Evolutionary conservation across 2,329 filamentous ascomycete species (phyloP), one percentile per base, ranked within the genome.

Genomic region (Domatiomyces catenatus): DNA sequence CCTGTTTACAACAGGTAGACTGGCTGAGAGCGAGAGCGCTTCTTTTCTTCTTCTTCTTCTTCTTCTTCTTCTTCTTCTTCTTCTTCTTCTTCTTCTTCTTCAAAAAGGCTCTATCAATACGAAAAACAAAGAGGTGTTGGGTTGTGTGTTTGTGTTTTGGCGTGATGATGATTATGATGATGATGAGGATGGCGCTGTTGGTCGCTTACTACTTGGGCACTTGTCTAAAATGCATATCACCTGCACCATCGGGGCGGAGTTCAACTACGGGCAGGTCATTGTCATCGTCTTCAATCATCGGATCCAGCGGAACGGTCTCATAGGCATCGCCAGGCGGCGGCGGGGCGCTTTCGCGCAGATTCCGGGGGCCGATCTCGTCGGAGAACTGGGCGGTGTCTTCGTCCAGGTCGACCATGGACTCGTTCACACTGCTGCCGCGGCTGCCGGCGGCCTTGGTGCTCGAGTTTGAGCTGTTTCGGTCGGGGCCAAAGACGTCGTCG

Each of bases 271-370:
- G 56, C n/a, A 51, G 52, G 28, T 57, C 55, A 22, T 57, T 50
- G 5, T 56, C 55, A 24, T 57, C 56, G 45, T 56, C 54, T 36
- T 55, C 46, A 19, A n/a, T 42, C n/a, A 46, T 51, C 8, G 19
- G 17, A 20, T 20, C 42, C n/a, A 45, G 20, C 19, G 26, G 8
- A 46, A 46, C n/a, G 8, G 19, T 22, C 2, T 32, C 17, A 4
- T 17, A 47, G 17, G 5, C 36, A 15, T 39, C 32, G 22, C 48
- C 49, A 12, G 50, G 46, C 2, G 57, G 57, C 44, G 57, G 54
- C 15, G 57, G 57, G 17, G 57, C 57, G 44, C 56, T 59, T 44
- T 59, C 57, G 26, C 57, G 50, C 42, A 51, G 20, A 15, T 28
- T 49, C 20, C 57, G 50, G 17, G 12, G 12, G 18, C 46, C 44